Conservation (phyloP, 1,284 basidiomycete species). For the Prillingera fragicola region DNA sequence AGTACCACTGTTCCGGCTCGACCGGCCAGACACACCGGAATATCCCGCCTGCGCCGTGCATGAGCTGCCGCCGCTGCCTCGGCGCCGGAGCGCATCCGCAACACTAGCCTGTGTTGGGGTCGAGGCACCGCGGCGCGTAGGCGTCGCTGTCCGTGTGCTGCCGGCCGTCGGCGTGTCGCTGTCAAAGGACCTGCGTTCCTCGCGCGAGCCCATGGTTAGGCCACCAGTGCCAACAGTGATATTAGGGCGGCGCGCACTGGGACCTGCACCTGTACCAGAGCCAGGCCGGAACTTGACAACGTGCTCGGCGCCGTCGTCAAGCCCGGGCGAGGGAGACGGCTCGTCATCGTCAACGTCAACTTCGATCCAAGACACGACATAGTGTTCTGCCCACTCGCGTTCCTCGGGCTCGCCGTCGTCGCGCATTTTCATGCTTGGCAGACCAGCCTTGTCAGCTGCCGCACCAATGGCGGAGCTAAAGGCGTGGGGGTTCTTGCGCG, state of each 20-base stretch:
- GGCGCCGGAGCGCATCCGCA: neutral
- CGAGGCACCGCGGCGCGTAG: conserved; percentile 9
- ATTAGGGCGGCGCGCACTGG: no score
- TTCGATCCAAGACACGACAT: conserved; percentile 76
- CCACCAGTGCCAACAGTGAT: no score
- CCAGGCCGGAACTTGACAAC: no score
- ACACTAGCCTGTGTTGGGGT: conserved; percentile 11
- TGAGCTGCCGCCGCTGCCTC: conserved; percentile 2
- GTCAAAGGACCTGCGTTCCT: conserved; percentile 24
- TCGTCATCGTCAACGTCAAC: conserved; percentile 50
- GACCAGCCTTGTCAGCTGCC: conserved; percentile 44
- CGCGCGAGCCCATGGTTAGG: conserved; percentile 21
- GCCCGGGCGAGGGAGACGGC: neutral
- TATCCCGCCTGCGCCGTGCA: neutral
- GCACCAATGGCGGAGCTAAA: conserved; percentile 36
- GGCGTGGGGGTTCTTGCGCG: conserved; percentile 50
- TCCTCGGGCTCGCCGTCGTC: conserved; percentile 58
- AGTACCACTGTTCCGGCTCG: neutral
- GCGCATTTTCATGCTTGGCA: conserved; percentile 26
- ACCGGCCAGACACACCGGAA: neutral
- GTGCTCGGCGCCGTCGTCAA: neutral
- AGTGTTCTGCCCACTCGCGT: conserved; percentile 63
- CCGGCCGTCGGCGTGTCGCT: conserved; percentile 23
- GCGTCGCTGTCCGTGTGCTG: conserved; percentile 27
- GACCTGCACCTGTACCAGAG: no score